phyloP scores from a whole-genome alignment of 2,329 filamentous ascomycete genomes.

The Neodidymelliopsis sp. region DNA sequence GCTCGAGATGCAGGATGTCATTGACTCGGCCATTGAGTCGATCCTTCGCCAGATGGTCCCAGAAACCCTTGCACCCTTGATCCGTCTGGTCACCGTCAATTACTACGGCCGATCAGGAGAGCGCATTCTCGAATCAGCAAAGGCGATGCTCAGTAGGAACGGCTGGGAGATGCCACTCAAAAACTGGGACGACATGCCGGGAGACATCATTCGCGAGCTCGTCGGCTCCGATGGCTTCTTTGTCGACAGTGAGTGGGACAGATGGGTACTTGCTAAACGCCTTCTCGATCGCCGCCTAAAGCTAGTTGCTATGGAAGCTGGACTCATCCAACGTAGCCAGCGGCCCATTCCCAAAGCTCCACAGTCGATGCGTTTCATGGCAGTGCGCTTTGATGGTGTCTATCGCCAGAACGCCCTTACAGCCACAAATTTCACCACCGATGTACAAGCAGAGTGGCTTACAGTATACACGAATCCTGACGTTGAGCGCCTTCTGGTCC shows the following conservation, averaged over 20 bases:
- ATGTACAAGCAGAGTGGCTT: conserved; percentile 58
- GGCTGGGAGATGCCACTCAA: conserved; percentile 63
- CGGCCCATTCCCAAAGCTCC: conserved; percentile 56
- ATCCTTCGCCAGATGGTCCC: conserved; percentile 64
- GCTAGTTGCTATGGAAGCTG: conserved; percentile 56
- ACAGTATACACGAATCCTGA: conserved; percentile 62
- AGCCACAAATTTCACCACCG: conserved; percentile 48
- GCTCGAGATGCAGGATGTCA: conserved; percentile 65
- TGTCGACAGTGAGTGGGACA: conserved; percentile 64
- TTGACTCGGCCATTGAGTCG: conserved; percentile 61
- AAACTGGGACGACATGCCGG: conserved; percentile 65
- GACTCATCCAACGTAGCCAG: conserved; percentile 55
- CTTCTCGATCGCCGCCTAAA: conserved; percentile 61
- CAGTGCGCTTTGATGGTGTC: conserved; percentile 61
- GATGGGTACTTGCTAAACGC: conserved; percentile 63
- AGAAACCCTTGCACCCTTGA: conserved; percentile 57
- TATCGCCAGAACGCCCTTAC: conserved; percentile 57
- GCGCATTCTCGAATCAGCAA: conserved; percentile 63
- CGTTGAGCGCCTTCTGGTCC: conserved; percentile 62
- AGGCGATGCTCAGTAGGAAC: conserved; percentile 65
- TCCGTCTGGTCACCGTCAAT: conserved; percentile 62
- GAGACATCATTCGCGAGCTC: conserved; percentile 65
- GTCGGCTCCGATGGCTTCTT: conserved; percentile 67
- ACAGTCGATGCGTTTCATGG: conserved; percentile 57
- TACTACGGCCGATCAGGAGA: conserved; percentile 65